Base-by-base conservation (phyloP, 2,329 filamentous ascomycete genomes). In the Arachnopeziza araneosa region DNA sequence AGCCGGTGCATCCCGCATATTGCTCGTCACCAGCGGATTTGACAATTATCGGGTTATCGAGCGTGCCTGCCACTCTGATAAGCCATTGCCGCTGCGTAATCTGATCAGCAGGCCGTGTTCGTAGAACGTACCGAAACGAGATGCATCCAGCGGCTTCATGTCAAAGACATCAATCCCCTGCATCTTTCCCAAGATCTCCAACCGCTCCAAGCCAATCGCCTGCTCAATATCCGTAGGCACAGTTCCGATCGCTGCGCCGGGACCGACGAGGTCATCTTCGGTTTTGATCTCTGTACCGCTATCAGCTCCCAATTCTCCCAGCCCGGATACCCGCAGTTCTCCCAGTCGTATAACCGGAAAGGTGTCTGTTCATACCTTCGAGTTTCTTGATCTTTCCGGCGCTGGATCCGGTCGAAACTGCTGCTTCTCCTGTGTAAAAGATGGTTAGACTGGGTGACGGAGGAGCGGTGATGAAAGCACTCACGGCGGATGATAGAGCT, bases 101-200 rank as follows among this genome's bases (percentile, higher is more conserved):
- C 10, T 44, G 17, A 44, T 17, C 36, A 6, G 2, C 6, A 44
- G 6, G 4, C 4, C 36, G 4, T 6, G 17, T 6, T 6, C 17
- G 17, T 36, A 52, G n/a, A 17, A 53, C 54, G 67, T 82, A 90
- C 93, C 93, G 78, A 84, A 85, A 74, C 95, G 88, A 76, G 89
- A 95, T 66, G 93, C 83, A 76, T 98, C 95, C 71, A 99, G 85
- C 66, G 95, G 95, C 78, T 86, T 88, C 95, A 98, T 96, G 80
- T 99, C 93, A 81, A 99, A 99, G 75, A 98, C 83, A 75, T 99
- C 95, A 72, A 97, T 82, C 68, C 95, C 93, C 83, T 98, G 91
- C 89, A 98, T 96, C 87, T 99, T 99, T 79, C 95, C 95, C 76
- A 99, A 83, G 73, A 99, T 95, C 80, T 99, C 95, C 70, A 99